These are phyloP conservation scores for Wallacemonas sp. DNA, from an alignment of 208 protist genomes.

Conservation along the genomic window DNA sequence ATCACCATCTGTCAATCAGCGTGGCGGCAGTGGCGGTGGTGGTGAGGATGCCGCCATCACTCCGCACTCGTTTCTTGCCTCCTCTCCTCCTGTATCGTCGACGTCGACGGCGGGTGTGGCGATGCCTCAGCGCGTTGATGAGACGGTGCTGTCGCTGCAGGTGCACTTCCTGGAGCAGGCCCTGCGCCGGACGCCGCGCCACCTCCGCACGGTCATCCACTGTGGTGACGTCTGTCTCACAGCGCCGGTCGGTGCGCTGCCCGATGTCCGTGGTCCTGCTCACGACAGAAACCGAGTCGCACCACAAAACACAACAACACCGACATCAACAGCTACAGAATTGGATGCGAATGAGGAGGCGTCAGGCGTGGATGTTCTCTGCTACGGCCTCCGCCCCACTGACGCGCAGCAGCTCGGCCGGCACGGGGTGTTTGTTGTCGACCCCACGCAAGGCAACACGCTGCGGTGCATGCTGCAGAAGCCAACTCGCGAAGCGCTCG, in stretches of 20 bases:
- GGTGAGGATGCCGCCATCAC: too few relatives aligned
- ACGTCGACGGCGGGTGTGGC: too few relatives aligned
- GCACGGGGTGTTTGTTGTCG: conserved; percentile 52
- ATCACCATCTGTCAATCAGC: too few relatives aligned
- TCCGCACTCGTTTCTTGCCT: too few relatives aligned
- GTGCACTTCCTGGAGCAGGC: conserved; percentile 25
- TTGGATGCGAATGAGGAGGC: conserved; percentile 13
- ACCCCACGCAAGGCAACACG: conserved; percentile 11
- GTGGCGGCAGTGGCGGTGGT: too few relatives aligned
- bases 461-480: conserved; percentile 66
- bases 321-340: too few relatives aligned
- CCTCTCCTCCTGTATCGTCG: too few relatives aligned
- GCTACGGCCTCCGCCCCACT: conserved; percentile 35
- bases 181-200: conserved; percentile 17
- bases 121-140: too few relatives aligned
- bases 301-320: too few relatives aligned
- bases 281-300: too few relatives aligned
- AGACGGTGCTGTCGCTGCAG: conserved; percentile 44
- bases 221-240: conserved; percentile 46
- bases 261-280: too few relatives aligned
- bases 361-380: conserved; percentile 58
- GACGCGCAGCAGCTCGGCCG: conserved; percentile 19
- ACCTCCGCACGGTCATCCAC: conserved; percentile 39
- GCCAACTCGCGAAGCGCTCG: conserved; percentile 5
- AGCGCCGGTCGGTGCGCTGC: not conserved